Base-by-base conservation (phyloP, 83 land plant species). In the Picea engelmannii region DNA sequence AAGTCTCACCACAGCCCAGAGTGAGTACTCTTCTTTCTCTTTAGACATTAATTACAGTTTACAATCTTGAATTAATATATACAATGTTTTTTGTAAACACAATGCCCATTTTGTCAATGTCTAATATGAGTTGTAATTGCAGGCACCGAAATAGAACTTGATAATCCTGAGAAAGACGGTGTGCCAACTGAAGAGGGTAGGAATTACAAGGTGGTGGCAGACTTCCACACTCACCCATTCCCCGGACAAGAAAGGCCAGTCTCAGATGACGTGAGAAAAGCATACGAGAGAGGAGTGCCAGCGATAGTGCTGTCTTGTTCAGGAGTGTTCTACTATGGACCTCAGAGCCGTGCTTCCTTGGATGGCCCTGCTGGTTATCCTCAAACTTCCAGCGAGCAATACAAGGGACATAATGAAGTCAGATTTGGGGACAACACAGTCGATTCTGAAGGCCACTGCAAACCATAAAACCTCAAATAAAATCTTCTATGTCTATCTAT, bases 221-320 rank as follows among this genome's bases (percentile, higher is more conserved):
- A 65, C 24, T 65, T 65, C 67, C 67, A 65, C 67, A 65, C 67
- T 20, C 67, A 65, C 23, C 24, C 67, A 6, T 49, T 49, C 55
- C 52, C 7, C 0, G 23, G 67, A 6, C 9, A 5, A 20, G 23
- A 8, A 23, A 20, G 23, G 10, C 67, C 78, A 0, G 15, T 47
- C 6, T 42, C 27, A 20, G 60, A 75, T 21, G 78, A 75, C 27
- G 4, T 75, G 0, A 49, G 23, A 8, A 42, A 47, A 12, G 60
- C 78, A 23, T 75, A 44, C 27, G 13, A 9, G 58, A 42, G 78
- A 49, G 23, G 60, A 6, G 78, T 75, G 78, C 78, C 78, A 2
- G 12, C 11, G 23, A 21, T 75, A 7, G 78, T 75, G 9, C 12
- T 75, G 7, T 75, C 59, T 1, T 75, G 78, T 21, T 1, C 2